These are phyloP conservation scores for Talaromyces sp. DNA, from an alignment of 2,329 filamentous ascomycete genomes.

Conservation along the genomic window DNA sequence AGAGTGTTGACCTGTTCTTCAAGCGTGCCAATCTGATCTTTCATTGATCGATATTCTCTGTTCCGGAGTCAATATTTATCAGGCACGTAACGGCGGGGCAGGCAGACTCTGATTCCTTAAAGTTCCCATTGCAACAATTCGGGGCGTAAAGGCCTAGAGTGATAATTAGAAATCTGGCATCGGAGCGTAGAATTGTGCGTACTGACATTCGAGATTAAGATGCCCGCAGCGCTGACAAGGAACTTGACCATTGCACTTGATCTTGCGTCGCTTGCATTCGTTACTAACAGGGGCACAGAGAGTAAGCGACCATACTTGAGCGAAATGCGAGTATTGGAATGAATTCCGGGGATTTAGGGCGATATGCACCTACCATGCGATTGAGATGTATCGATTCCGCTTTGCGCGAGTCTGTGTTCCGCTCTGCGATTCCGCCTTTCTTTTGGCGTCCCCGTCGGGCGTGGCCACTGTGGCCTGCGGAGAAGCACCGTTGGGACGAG, in stretches of 20 bases:
- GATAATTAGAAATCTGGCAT: background rate
- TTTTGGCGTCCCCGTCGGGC: conserved; percentile 28
- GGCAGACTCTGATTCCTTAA: conserved; percentile 75
- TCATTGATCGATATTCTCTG: conserved; percentile 76
- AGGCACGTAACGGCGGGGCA: background rate
- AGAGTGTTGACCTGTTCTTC: conserved; percentile 81
- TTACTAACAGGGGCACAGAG: conserved; percentile 38
- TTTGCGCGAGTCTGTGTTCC: conserved; percentile 52
- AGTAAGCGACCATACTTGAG: background rate
- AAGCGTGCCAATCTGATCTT: conserved; percentile 63
- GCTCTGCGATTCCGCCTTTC: conserved; percentile 38
- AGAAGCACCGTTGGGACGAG: conserved; percentile 21
- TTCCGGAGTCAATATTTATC: background rate
- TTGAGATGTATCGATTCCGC: conserved; percentile 62
- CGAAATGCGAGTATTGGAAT: background rate
- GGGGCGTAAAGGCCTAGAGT: conserved; percentile 53
- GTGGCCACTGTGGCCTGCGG: conserved; percentile 18
- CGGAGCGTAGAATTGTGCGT: background rate
- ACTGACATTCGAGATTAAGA: conserved; percentile 52
- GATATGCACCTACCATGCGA: conserved; percentile 51
- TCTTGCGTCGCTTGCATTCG: conserved; percentile 61
- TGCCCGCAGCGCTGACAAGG: conserved; percentile 62
- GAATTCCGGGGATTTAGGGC: background rate
- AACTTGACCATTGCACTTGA: conserved; percentile 62
- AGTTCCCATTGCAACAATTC: conserved; percentile 66